Evolutionary conservation across 306 rosid genomes (phyloP), one percentile per base, ranked within the genome.

Genomic region (Lupinus albus): DNA sequence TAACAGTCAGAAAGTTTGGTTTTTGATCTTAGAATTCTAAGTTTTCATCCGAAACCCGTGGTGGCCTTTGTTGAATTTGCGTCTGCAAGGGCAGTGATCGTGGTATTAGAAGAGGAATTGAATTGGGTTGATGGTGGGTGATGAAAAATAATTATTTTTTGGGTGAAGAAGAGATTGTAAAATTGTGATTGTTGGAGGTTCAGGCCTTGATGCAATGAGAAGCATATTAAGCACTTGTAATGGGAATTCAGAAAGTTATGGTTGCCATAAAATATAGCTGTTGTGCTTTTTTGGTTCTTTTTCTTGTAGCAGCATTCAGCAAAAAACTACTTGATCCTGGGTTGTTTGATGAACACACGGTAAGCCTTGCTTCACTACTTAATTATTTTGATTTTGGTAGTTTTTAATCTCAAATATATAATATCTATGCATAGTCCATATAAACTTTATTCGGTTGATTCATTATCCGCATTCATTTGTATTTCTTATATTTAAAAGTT

Each of bases 301-400:
- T 85, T 74, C 17, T 93, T 11, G 78, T 74, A 12, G 81, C 83
- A 47, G 82, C 83, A n/a, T 78, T 57, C 20, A 74, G 88, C 48
- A 72, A 74, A 55, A 77, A 74, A 62, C 74, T 94, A 18, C 85
- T 89, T 70, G 84, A 85, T 79, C 89, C 84, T 69, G 86, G 83
- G 36, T 74, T 82, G 78, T 57, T 90, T 30, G 82, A 88, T 72
- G 76, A 74, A 53, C 80, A 84, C 57, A 64, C 81, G 96, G 97
- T 94, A 60, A 86, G 90, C 73, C 21, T 60, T 56, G 30, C 25
- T 76, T 66, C 32, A 38, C 39, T 20, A 20, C 25, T 20, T 70
- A 8, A 42, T 47, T 72, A 48, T 73, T 20, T 20, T 1, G 1
- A 64, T 58, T 50, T 70, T 59, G 61, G 49, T 74, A 42, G 47